These are phyloP conservation scores for Pythium oligandrum DNA, from an alignment of 352 stramenopile genomes.

Conservation along the genomic window DNA sequence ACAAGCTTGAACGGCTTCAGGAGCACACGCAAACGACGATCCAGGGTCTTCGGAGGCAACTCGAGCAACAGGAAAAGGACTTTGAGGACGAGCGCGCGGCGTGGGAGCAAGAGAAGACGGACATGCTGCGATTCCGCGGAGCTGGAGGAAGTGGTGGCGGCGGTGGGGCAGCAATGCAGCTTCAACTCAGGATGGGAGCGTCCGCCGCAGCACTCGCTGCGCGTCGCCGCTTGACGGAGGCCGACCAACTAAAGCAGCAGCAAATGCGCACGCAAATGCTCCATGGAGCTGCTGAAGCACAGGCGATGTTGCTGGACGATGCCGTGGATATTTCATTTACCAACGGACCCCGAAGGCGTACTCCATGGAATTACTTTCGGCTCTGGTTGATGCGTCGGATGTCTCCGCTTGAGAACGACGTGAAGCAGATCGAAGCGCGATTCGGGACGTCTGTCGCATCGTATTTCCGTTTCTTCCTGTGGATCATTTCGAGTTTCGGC, in stretches of 20 bases:
- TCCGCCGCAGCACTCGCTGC: slow-evolving; percentile 12
- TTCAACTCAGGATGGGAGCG: slow-evolving; percentile 20
- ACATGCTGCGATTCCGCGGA: slow-evolving; percentile 37
- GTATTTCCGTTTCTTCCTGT: slow-evolving; percentile 78
- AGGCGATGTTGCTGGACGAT: slow-evolving; percentile 45
- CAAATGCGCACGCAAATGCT: slow-evolving; percentile 54
- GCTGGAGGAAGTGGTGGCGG: background rate
- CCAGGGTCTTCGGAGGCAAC: slow-evolving; percentile 23
- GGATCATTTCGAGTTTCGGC: slow-evolving; percentile 75
- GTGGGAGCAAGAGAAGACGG: slow-evolving; percentile 63
- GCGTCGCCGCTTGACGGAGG: slow-evolving; percentile 24
- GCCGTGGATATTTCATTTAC: background rate
- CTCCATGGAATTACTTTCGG: slow-evolving; percentile 23
- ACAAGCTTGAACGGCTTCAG: slow-evolving; percentile 23
- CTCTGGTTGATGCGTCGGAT: slow-evolving; percentile 26
- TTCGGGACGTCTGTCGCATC: slow-evolving; percentile 75
- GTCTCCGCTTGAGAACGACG: slow-evolving; percentile 53
- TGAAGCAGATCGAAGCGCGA: slow-evolving; percentile 73
- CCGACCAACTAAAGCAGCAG: slow-evolving; percentile 33
- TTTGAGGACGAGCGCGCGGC: slow-evolving; percentile 44
- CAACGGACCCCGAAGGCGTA: background rate
- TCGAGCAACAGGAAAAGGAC: slow-evolving; percentile 37
- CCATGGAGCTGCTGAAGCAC: slow-evolving; percentile 45
- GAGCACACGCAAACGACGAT: slow-evolving; percentile 22
- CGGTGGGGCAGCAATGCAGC: slow-evolving; percentile 12